Evolutionary conservation across 129 eudicot species (phyloP), one percentile per base, ranked within the genome.

Genomic region (Silybum marianum): DNA sequence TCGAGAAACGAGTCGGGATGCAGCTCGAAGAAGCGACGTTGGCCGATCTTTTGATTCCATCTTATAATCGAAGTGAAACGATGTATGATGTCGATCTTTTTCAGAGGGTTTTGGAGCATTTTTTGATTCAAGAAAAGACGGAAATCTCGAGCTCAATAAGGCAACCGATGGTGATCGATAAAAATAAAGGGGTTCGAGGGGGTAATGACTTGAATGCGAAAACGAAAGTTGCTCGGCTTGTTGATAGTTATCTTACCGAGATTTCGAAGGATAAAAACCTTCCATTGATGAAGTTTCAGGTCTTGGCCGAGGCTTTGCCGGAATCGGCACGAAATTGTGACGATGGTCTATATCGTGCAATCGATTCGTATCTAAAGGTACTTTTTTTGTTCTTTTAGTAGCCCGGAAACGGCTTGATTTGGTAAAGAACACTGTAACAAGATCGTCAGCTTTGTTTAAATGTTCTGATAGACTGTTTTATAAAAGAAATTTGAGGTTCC

Each of bases 281-380:
- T 22, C 85, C 96, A 2, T 75, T 92, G 80, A 89, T 94, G 3
- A 95, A 89, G 79, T 95, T 95, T 82, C 97, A 92, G 77, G 98
- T 90, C 60, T 85, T 95, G 28, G 96, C 97, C 3, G 98, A 92
- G 90, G 94, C 98, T 19, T 87, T 95, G 81, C 98, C 98, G 0
- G 97, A 95, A 73, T 92, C 94, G 4, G 90, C 97, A 67, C 89
- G 98, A 83, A 92, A 86, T 28, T 95, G 96, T 30, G 93, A 95
- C 65, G 98, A 95, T 85, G 98, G 98, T 66, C 65, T 92, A 36
- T 95, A 95, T 71, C 88, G 97, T 44, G 98, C 98, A 23, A 86
- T 92, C 24, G 98, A 95, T 84, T 92, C 97, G 11, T 95, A 95
- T 84, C 90, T 95, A 14, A 92, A 95, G 97, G 98, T 95, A 86